Evolutionary conservation across 257 asterid species (phyloP), one percentile per base, ranked within the genome.

Genomic region (Solanum tarijense): DNA sequence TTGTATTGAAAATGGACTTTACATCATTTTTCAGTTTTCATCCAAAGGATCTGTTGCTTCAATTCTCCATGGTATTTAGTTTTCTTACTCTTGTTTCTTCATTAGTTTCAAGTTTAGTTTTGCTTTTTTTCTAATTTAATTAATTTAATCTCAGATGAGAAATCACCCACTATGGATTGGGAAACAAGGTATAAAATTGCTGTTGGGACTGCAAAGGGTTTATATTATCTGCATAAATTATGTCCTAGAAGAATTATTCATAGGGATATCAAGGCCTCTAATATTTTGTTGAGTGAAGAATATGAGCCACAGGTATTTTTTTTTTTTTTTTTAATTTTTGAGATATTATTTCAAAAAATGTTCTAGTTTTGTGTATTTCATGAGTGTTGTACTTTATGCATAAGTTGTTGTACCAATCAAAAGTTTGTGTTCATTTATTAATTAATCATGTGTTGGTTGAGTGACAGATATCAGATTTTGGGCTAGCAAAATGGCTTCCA

Each of bases 401-500:
- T 48, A 48, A 82, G 65, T 48, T 32, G 29, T 48, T 82, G 86
- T 48, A 18, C 86, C 14, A 55, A 55, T 18, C 9, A 55, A 55
- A 52, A 55, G 65, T 55, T 55, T 58, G 27, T 8, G 68, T 81
- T 43, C 86, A 31, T 82, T 82, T 41, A 48, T 82, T 82, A 48
- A 81, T 46, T 81, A 81, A 27, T 82, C 14, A 10, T 29, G 11
- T 9, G 65, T 87, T 89, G 29, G 76, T 12, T 83, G 5, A 86
- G 85, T 65, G 85, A 76, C 90, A 97, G 99, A 96, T 97, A 89
- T 97, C 98, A 34, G 98, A 97, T 88, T 97, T 97, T 88, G 99
- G 99, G 36, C 90, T 97, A 35, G 98, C 99, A 58, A 97, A 97
- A 92, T 97, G 99, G 99, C 99, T 97, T 87, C 99, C 99, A 52